Evolutionary conservation across 2,329 filamentous ascomycete genomes (phyloP), one percentile per base, ranked within the genome.

Genomic region (Berkeleyomyces rouxiae): DNA sequence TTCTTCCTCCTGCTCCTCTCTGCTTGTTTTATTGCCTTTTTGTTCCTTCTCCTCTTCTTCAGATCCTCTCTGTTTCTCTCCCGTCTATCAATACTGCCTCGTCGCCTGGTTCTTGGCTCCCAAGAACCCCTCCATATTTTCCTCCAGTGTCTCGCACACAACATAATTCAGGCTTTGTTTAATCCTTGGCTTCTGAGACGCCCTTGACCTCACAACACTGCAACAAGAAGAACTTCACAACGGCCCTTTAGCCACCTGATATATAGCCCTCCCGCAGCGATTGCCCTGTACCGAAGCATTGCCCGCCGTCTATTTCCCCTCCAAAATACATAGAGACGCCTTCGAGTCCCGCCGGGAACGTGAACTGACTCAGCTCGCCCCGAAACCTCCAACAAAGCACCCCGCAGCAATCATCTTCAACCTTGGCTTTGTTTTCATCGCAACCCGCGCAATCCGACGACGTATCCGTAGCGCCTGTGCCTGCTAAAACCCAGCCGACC

Each of bases 1-100:
- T 59, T 59, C 59, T 66, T 63, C 58, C 53, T 61, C 61, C 67
- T 65, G 65, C 61, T 64, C 61, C 61, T 66, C 57, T 49, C 62
- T 65, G 59, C 31, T 42, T 60, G n/a, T 55, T 61, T 36, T 61
- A 7, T 11, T 58, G 2, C 33, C 7, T 51, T 42, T 61, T 37
- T 43, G 10, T 37, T 61, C 31, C 16, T 13, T 9, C 37, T 60
- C n/a, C 23, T 60, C 33, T 49, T 43, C n/a, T 47, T 43, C 46
- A 46, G 42, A 11, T 43, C 47, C 39, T 61, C 47, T 53, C 40
- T 36, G 9, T 40, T 61, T 61, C 47, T 46, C 40, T n/a, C 57
- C 51, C 13, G 13, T 39, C 11, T 47, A 9, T 39, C 11, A 31
- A 9, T 23, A 23, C n/a, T n/a, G 13, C 31, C 11, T 37, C 13